Conservation (phyloP, 441 rosid genomes). For the Viola pubescens region DNA sequence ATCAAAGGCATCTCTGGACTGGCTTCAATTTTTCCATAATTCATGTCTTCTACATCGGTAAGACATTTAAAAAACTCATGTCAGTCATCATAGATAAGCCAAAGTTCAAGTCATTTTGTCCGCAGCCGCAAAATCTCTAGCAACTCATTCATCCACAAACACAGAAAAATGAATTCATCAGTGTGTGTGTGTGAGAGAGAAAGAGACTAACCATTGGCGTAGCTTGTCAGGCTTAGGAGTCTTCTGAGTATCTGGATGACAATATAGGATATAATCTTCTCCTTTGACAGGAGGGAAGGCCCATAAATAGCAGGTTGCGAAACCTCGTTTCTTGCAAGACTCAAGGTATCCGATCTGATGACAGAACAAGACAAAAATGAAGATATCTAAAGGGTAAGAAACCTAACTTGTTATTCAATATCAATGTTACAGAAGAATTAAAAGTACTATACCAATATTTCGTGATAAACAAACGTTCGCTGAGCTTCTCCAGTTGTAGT, state of each 20-base stretch:
- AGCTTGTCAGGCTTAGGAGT: conserved; percentile 69
- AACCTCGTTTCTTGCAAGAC: conserved; percentile 68
- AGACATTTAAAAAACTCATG: no score
- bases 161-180: neutral
- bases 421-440: neutral
- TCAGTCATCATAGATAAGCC: no score
- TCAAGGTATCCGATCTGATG: conserved; percentile 73
- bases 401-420: neutral
- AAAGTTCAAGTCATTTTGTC: no score
- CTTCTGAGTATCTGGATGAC: conserved; percentile 74
- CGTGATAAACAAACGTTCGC: conserved; percentile 68
- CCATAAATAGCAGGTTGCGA: conserved; percentile 65
- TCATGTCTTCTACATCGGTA: no score
- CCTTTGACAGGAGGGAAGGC: conserved; percentile 80
- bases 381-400: neutral
- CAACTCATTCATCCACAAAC: neutral
- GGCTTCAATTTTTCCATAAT: no score
- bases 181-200: conserved; percentile 2
- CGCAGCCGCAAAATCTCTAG: no score
- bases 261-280: conserved; percentile 66
- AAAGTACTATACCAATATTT: conserved; percentile 42
- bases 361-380: conserved; percentile 7
- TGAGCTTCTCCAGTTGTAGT: conserved; percentile 57
- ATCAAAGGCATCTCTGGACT: neutral
- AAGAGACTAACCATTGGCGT: conserved; percentile 51